Conservation (phyloP, 768 basidiomycete genomes). For the Leccinum subgranulosum region DNA sequence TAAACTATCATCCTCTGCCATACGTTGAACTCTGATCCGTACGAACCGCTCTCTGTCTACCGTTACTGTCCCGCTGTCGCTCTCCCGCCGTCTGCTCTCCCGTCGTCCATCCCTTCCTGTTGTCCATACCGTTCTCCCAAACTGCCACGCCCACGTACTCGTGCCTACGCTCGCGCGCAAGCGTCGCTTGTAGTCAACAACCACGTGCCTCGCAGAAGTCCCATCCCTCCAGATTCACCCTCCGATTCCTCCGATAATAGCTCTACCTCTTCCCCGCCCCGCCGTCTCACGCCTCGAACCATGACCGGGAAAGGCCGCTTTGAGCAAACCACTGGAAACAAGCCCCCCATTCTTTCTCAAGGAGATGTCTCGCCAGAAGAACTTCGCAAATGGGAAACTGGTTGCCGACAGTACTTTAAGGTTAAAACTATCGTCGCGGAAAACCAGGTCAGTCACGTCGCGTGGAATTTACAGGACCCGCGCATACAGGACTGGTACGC, state of each 20-base stretch:
- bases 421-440: background rate
- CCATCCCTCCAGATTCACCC: too few relatives aligned
- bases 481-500: slow-evolving; percentile 7
- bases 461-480: background rate
- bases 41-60: background rate
- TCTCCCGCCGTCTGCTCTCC: too few relatives aligned
- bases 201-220: too few relatives aligned
- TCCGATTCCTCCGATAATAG: too few relatives aligned
- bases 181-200: too few relatives aligned
- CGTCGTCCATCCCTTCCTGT: too few relatives aligned
- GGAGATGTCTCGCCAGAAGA: background rate
- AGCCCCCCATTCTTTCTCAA: background rate
- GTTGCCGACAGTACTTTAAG: background rate
- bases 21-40: background rate
- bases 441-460: background rate
- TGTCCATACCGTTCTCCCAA: too few relatives aligned
- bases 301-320: background rate
- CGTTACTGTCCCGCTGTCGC: too few relatives aligned
- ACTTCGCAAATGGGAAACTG: background rate
- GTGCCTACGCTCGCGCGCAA: too few relatives aligned
- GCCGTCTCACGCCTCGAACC: too few relatives aligned
- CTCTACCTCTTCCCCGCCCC: too few relatives aligned
- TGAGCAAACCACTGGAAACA: background rate
- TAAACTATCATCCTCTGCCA: background rate
- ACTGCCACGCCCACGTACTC: too few relatives aligned